phyloP scores from a whole-genome alignment of 2,329 filamentous ascomycete species.

The Neofusicoccum umdonicola region DNA sequence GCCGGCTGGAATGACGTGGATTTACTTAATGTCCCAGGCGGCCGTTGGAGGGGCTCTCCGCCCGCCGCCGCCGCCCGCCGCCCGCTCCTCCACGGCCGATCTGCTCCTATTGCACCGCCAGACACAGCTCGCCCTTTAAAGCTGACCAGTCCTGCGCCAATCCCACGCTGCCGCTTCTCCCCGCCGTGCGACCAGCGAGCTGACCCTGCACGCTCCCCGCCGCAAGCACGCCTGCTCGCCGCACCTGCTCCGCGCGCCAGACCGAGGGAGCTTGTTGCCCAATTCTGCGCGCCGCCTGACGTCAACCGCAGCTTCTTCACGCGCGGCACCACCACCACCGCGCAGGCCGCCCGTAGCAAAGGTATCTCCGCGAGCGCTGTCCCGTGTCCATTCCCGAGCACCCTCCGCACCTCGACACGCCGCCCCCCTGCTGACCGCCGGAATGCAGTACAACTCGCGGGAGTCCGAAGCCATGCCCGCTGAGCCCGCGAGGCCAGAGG shows the following conservation, averaged over 20 bases:
- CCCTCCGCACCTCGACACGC: neutral
- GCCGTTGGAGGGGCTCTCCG: neutral
- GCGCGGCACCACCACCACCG: neutral
- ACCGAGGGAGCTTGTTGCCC: neutral
- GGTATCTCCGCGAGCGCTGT: neutral
- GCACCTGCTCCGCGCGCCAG: neutral
- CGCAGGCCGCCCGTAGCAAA: neutral
- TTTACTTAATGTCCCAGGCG: neutral
- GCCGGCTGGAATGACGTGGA: neutral
- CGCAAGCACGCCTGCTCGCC: neutral
- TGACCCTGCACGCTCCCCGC: neutral
- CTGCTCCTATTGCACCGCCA: slow-evolving; percentile 8
- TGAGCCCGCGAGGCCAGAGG: slow-evolving; percentile 12
- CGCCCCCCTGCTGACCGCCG: neutral
- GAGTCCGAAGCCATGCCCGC: slow-evolving; percentile 7
- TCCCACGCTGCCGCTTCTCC: neutral
- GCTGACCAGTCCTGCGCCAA: neutral
- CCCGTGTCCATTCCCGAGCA: neutral
- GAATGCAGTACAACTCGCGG: neutral
- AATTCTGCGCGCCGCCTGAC: slow-evolving; percentile 4
- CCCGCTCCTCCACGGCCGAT: slow-evolving; percentile 1
- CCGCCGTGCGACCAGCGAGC: neutral
- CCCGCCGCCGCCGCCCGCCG: neutral
- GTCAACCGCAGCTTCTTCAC: slow-evolving; percentile 5
- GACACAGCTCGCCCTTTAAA: neutral